Base-by-base conservation (phyloP, 495 filamentous ascomycete genomes). In the Lophiostoma macrostomum region DNA sequence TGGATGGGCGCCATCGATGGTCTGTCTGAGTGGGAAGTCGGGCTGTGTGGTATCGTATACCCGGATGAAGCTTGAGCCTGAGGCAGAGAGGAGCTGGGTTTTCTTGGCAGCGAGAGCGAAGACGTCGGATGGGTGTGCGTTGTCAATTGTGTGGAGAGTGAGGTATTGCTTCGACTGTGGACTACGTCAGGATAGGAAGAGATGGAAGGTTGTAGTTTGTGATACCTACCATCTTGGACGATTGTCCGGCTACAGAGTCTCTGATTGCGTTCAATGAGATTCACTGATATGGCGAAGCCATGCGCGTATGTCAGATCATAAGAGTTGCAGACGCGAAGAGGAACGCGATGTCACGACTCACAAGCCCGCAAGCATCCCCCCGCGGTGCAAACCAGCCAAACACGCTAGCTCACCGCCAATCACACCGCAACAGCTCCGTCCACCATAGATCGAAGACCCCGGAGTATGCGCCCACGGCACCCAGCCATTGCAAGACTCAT, bases 101-200 rank as follows among this genome's bases (percentile, higher is more conserved):
- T 81, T 71, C 3, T 90, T 94, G n/a, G 89, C 78, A 1, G 90
- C 90, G 60, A 98, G 73, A 13, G 86, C 82, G 71, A 91, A 98
- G 53, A 98, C 89, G 65, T 96, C 91, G 44, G 84, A 84, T 31
- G 83, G 74, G 70, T 96, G 93, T 53, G 88, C 89, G 76, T 90
- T 79, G 67, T 95, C 88, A 66, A 93, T 78, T 11, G 90, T 90
- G 72, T 95, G 88, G 50, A 83, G 84, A 50, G 90, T 90, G 29
- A 98, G 81, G 67, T 96, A 97, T 86, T 96, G 94, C 74, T 96
- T 95, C 47, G 93, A 97, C 94, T 98, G 61, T n/a, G n/a, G n/a
- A n/a, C n/a, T n/a, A n/a, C n/a, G 23, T 7, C 18, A 5, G 23
- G 28, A 44, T 39, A 44, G 46, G 20, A 19, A 13, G 29, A 14